Base-by-base conservation (phyloP, 192 early-diverging fungal species). In the Podila epicladia region DNA sequence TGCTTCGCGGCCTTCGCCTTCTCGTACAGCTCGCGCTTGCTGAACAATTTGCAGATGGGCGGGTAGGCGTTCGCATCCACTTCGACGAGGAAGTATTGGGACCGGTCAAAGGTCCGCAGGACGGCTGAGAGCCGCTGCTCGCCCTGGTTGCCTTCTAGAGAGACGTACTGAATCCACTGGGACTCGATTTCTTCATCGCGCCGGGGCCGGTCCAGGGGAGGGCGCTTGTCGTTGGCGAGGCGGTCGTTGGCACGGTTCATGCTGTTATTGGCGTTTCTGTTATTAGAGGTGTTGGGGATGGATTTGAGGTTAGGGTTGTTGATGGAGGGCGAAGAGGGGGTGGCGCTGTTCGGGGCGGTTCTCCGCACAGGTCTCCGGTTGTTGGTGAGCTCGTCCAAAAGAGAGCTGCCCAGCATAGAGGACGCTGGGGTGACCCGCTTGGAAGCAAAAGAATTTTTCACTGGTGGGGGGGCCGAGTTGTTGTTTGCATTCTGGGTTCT, bases 111-210 rank as follows among this genome's bases (percentile, higher is more conserved):
- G 4, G 74, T 58, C 26, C 50, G 29, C 12, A 89, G 61, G 12
- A 80, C 72, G 5, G 62, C 33, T 1, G 76, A 49, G 9, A 86
- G 58, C 5, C 58, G 59, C 41, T 73, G 64, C 29, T 83, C 64
- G n/a, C 73, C 64, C 50, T 79, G 75, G n/a, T 84, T 51, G 26
- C 85, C 88, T 29, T 84, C 71, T 1, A 75, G 67, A 28, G 82
- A 73, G 6, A 89, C 82, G 64, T 82, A 85, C 7, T 76, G 82
- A 49, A 89, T 85, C 58, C 77, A 85, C 3, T 58, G 70, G 20
- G 71, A 66, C 24, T 69, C 73, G 38, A 89, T 89, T 64, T 89
- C 88, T 72, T 89, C 88, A 48, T 89, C 86, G 17, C 87, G 85
- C 26, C 83, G 82, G 20, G 60, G 65, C 28, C 85, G 69, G 24